phyloP scores from a whole-genome alignment of 2,329 filamentous ascomycete genomes.

The Leptographium flavum region DNA sequence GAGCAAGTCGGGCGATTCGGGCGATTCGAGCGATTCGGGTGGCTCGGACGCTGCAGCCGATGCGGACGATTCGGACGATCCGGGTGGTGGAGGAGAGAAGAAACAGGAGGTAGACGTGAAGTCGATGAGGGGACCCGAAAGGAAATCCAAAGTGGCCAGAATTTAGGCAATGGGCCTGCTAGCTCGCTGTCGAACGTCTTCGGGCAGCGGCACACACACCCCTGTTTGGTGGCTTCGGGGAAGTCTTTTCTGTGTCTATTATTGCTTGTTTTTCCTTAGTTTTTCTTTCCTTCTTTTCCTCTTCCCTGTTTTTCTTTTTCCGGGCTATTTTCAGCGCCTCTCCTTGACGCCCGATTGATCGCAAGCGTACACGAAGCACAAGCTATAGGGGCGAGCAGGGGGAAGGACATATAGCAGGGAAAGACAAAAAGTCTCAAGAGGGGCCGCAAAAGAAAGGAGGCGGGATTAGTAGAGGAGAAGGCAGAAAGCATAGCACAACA shows the following conservation, averaged over 20 bases:
- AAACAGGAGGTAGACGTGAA: not conserved
- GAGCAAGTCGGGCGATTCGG: too few relatives aligned
- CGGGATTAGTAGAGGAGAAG: not conserved
- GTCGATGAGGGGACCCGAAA: not conserved
- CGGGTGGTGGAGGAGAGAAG: not conserved
- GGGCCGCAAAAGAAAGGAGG: not conserved
- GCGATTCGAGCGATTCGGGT: too few relatives aligned
- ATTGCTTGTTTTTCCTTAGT: not conserved
- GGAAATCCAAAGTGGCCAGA: not conserved
- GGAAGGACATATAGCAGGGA: not conserved
- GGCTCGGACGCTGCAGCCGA: too few relatives aligned
- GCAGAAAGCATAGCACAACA: not conserved
- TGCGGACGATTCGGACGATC: too few relatives aligned
- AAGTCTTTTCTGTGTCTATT: not conserved
- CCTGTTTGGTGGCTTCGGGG: not conserved
- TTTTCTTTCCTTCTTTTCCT: too few relatives aligned
- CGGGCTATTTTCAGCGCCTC: not conserved
- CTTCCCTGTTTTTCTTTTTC: not conserved
- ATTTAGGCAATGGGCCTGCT: not conserved
- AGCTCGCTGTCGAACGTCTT: not conserved
- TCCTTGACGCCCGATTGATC: not conserved
- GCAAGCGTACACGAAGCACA: too few relatives aligned
- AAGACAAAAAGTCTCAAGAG: not conserved
- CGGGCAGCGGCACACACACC: not conserved
- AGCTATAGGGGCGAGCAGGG: not conserved